phyloP scores from a whole-genome alignment of 768 basidiomycete genomes.

The Tricholoma saponaceum region DNA sequence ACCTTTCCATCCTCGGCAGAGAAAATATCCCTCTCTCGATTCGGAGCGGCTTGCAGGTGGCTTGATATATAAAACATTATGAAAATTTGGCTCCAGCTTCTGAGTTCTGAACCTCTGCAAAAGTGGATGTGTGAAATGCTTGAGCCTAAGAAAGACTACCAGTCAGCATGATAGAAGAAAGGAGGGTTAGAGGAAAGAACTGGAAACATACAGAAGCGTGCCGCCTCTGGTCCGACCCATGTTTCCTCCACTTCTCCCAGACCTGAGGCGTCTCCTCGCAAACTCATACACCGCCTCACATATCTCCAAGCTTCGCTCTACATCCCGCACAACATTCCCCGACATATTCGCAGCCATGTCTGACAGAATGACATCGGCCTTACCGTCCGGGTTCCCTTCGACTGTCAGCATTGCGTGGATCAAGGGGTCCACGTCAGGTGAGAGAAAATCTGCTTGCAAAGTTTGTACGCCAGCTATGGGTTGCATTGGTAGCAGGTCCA shows the following conservation, averaged over 20 bases:
- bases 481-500: slow-evolving; percentile 74
- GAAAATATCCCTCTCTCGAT: slow-evolving; percentile 82
- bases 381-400: slow-evolving; percentile 27
- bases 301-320: slow-evolving; percentile 65
- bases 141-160: slow-evolving; percentile 50
- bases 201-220: slow-evolving; percentile 49
- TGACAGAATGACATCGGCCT: slow-evolving; percentile 78
- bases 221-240: slow-evolving; percentile 41
- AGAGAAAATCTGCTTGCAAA: slow-evolving; percentile 77
- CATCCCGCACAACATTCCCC: slow-evolving; percentile 66
- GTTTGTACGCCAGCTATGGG: slow-evolving; percentile 71
- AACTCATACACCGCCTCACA: slow-evolving; percentile 74
- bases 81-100: slow-evolving; percentile 61
- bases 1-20: slow-evolving; percentile 72
- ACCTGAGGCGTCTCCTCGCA: slow-evolving; percentile 47
- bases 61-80: slow-evolving; percentile 66
- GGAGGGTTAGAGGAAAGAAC: slow-evolving; percentile 3
- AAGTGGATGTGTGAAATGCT: slow-evolving; percentile 78
- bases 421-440: slow-evolving; percentile 39
- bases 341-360: slow-evolving; percentile 89
- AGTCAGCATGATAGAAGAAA: slow-evolving; percentile 6
- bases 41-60: slow-evolving; percentile 76
- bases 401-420: slow-evolving; percentile 35
- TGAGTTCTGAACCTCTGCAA: slow-evolving; percentile 59
- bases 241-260: slow-evolving; percentile 31